Percentiles rank a stretch among this genome's conserved stretches.
These are phyloP conservation scores for Trematosphaeria pertusa DNA, from an alignment of 2,329 filamentous ascomycete genomes.

Conservation along the genomic window DNA sequence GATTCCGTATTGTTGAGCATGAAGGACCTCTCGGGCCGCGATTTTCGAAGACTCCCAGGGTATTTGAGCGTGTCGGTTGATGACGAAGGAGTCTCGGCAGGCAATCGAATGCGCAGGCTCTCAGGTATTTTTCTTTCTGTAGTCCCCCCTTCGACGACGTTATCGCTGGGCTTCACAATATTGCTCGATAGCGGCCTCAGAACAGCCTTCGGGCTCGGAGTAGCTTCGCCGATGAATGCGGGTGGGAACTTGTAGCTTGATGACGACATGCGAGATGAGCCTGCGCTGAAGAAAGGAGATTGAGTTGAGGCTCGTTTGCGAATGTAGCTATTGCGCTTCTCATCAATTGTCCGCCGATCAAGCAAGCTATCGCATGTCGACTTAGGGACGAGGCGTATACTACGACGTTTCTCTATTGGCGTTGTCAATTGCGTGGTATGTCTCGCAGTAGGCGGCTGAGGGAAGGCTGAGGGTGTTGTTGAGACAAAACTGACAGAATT, in stretches of 20 bases:
- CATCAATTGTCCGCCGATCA: slow-evolving; percentile 47
- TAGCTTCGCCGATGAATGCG: slow-evolving; percentile 21
- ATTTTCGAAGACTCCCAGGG: slow-evolving; percentile 34
- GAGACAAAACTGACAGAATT: slow-evolving; percentile 50
- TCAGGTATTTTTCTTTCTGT: slow-evolving; percentile 20
- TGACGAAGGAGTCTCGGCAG: slow-evolving; percentile 20
- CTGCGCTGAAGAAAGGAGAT: slow-evolving; percentile 50
- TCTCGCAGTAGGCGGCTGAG: slow-evolving; percentile 36
- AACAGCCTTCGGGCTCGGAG: slow-evolving; percentile 11
- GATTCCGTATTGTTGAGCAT: slow-evolving; percentile 18
- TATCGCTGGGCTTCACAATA: slow-evolving; percentile 25
- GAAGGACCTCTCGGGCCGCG: slow-evolving; percentile 20
- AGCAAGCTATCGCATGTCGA: slow-evolving; percentile 42
- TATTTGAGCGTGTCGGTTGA: slow-evolving; percentile 18
- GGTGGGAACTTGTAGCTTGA: slow-evolving; percentile 36
- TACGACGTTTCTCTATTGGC: slow-evolving; percentile 44
- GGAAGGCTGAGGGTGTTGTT: slow-evolving; percentile 47
- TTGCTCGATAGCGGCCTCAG: slow-evolving; percentile 18
- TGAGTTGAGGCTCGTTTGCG: slow-evolving; percentile 48
- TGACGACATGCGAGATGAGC: slow-evolving; percentile 38
- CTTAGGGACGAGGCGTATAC: slow-evolving; percentile 48
- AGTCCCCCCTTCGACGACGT: slow-evolving; percentile 17
- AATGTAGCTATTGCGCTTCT: slow-evolving; percentile 53
- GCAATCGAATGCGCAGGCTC: slow-evolving; percentile 17
- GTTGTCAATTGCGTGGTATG: slow-evolving; percentile 34